phyloP scores from a whole-genome alignment of 2,329 filamentous ascomycete species.

The Aureobasidium pullulans region DNA sequence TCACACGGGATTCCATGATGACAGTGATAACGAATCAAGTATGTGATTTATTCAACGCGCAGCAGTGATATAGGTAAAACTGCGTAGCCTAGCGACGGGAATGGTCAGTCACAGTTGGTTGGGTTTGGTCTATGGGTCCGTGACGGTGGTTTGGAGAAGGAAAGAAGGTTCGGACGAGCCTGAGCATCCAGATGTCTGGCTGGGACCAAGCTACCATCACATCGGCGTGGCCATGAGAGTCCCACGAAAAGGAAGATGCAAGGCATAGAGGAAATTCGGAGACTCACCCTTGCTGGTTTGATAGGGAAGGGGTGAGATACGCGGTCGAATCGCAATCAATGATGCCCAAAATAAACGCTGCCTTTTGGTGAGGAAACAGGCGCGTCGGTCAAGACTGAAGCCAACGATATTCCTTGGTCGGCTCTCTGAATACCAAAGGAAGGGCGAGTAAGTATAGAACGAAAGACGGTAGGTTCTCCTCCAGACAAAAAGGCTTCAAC shows the following conservation, averaged over 20 bases:
- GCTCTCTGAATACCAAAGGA: background rate
- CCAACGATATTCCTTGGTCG: background rate
- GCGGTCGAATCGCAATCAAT: background rate
- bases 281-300: slow-evolving; percentile 7
- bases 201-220: slow-evolving; percentile 9
- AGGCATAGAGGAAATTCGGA: background rate
- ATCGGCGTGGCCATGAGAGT: slow-evolving; percentile 6
- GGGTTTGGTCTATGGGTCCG: background rate
- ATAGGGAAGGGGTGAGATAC: background rate
- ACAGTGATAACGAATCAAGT: background rate
- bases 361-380: background rate
- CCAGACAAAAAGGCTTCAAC: background rate
- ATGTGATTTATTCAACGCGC: background rate
- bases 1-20: slow-evolving; percentile 29
- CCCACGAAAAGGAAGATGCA: background rate
- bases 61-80: background rate
- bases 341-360: background rate
- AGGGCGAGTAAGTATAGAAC: background rate
- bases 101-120: background rate
- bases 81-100: background rate
- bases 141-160: slow-evolving; percentile 5
- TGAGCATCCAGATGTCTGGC: background rate
- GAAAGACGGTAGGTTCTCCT: background rate
- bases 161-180: slow-evolving; percentile 3
- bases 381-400: background rate